Evolutionary conservation across 2,329 filamentous ascomycete genomes (phyloP).

Genomic region (Colletotrichum zoysiae): DNA sequence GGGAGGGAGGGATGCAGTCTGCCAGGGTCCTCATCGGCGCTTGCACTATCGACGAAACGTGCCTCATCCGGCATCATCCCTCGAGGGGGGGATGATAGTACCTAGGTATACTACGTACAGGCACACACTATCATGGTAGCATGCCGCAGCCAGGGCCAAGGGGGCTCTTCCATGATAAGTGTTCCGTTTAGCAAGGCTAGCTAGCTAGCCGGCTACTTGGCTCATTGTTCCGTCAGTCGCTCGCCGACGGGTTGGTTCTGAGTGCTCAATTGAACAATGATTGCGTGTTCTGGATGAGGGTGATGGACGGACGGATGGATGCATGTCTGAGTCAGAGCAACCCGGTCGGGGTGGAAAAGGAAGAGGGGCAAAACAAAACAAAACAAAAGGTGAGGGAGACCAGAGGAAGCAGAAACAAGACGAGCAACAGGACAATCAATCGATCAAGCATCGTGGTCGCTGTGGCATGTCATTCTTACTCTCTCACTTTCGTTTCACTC

Average conservation of each 20-base stretch:
- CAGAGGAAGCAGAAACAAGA: background rate
- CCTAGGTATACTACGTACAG: too few species aligned
- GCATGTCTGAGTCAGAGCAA: background rate
- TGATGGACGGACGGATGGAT: background rate
- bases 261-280: background rate
- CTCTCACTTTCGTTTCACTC: background rate
- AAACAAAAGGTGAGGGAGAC: background rate
- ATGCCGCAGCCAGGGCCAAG: background rate
- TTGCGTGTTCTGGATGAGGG: background rate
- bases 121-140: too few species aligned
- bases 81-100: background rate
- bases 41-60: constrained; percentile 35
- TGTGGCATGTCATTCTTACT: background rate
- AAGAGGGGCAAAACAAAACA: background rate
- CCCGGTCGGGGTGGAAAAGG: background rate
- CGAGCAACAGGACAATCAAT: background rate
- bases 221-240: background rate
- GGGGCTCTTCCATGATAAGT: too few species aligned
- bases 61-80: constrained; percentile 30
- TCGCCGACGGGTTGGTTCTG: background rate
- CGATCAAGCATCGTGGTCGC: background rate
- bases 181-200: too few species aligned
- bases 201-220: background rate
- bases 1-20: background rate
- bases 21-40: constrained; percentile 1